These are phyloP conservation scores for Nicotiana noctiflora DNA, from an alignment of 257 asterid species.

Conservation along the genomic window DNA sequence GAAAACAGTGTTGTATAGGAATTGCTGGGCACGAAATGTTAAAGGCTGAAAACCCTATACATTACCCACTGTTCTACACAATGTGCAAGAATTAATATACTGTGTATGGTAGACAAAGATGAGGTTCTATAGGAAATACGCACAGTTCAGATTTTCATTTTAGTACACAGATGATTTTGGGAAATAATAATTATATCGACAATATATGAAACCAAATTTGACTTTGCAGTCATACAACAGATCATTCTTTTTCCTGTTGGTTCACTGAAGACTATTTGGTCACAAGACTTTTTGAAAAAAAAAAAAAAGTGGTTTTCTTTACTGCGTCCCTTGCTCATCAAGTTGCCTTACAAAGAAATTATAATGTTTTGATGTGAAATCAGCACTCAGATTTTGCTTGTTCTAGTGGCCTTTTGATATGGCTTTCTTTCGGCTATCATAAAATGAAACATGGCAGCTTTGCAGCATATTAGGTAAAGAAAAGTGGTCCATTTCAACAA, in stretches of 20 bases:
- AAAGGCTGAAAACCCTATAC: conserved; percentile 2
- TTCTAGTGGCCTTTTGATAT: conserved; percentile 9
- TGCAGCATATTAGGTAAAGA: conserved; percentile 10
- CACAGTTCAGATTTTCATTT: background rate
- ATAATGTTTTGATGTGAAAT: background rate
- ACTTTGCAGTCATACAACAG: background rate
- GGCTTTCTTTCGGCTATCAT: conserved; percentile 9
- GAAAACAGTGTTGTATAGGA: background rate
- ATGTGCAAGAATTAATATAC: background rate
- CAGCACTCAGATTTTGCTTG: background rate
- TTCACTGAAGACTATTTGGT: background rate
- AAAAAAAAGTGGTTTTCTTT: background rate
- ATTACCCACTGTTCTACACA: background rate
- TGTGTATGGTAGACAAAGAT: background rate
- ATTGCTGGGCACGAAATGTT: background rate
- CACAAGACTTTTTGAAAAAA: background rate
- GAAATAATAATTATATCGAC: background rate
- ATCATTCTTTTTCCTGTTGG: background rate
- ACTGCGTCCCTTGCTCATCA: conserved; percentile 10
- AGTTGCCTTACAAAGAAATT: conserved; percentile 16
- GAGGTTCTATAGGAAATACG: background rate
- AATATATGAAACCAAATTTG: background rate
- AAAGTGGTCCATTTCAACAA: background rate
- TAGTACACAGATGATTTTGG: background rate
- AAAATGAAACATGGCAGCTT: conserved; percentile 1